Evolutionary conservation across 257 asterid species (phyloP).

Genomic region (Solanum ahanhuiri): DNA sequence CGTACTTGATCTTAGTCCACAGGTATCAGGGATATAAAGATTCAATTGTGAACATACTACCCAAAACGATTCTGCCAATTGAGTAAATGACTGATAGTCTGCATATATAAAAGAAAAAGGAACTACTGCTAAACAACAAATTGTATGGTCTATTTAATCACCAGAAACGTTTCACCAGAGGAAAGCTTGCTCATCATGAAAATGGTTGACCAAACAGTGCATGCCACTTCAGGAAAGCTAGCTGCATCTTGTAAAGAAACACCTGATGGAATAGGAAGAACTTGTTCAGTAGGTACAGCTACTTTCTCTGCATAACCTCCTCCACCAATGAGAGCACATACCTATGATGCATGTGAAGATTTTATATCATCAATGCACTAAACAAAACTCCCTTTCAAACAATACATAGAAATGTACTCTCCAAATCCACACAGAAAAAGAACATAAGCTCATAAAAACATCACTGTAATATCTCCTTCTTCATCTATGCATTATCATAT

Average conservation of each 20-base stretch:
- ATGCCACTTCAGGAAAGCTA: slow-evolving; percentile 85
- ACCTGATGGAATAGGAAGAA: slow-evolving; percentile 78
- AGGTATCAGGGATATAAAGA: not conserved
- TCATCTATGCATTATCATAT: too few relatives aligned
- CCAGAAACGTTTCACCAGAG: slow-evolving; percentile 73
- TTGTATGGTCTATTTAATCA: slow-evolving; percentile 8
- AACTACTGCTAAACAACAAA: not conserved
- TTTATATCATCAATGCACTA: not conserved
- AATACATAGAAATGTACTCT: not conserved
- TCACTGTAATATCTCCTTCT: too few relatives aligned
- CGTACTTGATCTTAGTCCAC: not conserved
- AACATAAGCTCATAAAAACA: not conserved
- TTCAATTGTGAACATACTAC: not conserved
- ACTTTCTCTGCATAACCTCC: slow-evolving; percentile 99
- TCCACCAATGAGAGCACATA: slow-evolving; percentile 87
- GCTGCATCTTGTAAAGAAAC: slow-evolving; percentile 89
- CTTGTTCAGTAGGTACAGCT: slow-evolving; percentile 72
- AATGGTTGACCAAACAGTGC: slow-evolving; percentile 94
- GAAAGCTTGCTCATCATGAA: slow-evolving; percentile 79
- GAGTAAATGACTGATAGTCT: not conserved
- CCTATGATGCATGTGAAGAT: slow-evolving; percentile 27
- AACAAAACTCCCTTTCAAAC: not conserved
- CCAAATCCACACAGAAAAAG: not conserved
- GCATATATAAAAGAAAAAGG: not conserved
- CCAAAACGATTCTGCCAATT: not conserved